Conservation (phyloP, 2,329 filamentous ascomycete species). For the Alternaria sp. region DNA sequence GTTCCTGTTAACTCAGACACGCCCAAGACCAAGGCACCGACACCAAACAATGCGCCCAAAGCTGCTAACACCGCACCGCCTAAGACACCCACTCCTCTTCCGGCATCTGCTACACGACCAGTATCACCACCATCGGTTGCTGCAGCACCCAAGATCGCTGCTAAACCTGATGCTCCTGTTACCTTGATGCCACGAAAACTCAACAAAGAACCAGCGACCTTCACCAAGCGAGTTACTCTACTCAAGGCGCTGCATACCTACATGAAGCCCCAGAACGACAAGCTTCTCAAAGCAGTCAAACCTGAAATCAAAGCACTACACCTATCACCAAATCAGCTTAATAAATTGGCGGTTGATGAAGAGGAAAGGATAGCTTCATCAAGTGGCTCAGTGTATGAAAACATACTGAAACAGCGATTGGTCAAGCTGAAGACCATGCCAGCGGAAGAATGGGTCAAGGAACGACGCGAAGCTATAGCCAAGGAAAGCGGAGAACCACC, state of each 20-base stretch:
- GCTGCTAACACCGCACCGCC: constrained; percentile 1
- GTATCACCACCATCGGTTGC: constrained; percentile 44
- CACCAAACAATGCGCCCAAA: constrained; percentile 17
- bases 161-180: constrained; percentile 54
- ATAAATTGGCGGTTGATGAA: constrained; percentile 75
- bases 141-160: constrained; percentile 19
- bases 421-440: constrained; percentile 79
- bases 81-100: constrained; percentile 18
- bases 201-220: constrained; percentile 57
- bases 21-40: constrained; percentile 21
- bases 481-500: constrained; percentile 40
- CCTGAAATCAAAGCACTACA: constrained; percentile 64
- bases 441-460: constrained; percentile 74
- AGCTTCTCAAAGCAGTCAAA: constrained; percentile 63
- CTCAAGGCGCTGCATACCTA: constrained; percentile 72
- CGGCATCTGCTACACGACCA: constrained; percentile 37
- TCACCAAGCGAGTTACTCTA: constrained; percentile 43
- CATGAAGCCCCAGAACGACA: constrained; percentile 72
- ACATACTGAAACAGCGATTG: constrained; percentile 84
- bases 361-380: constrained; percentile 79
- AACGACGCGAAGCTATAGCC: constrained; percentile 54
- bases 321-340: constrained; percentile 71
- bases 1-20: constrained; percentile 39
- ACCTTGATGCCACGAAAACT: constrained; percentile 73
- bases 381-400: constrained; percentile 77